These are phyloP conservation scores for Penicillium sp. DNA, from an alignment of 2,329 filamentous ascomycete genomes.

Conservation along the genomic window DNA sequence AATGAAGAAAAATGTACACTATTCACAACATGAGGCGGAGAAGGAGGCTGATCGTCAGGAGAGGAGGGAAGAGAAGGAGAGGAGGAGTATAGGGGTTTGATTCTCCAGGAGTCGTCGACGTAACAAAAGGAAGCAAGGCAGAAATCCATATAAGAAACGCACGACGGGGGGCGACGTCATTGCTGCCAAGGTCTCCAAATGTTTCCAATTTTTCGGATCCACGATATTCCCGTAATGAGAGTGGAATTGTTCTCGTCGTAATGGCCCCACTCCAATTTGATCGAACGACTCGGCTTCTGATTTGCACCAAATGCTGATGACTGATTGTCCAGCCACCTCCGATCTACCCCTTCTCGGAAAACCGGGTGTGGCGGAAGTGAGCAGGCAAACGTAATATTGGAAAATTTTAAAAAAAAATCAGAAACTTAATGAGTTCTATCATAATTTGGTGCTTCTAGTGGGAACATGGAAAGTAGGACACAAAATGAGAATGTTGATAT, in stretches of 20 bases:
- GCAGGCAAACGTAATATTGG: no score
- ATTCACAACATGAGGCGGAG: not conserved
- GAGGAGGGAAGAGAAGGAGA: no score
- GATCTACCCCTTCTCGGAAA: not conserved
- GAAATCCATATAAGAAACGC: not conserved
- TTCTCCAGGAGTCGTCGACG: no score
- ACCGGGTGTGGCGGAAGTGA: no score
- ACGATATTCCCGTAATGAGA: not conserved
- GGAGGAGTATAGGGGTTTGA: no score
- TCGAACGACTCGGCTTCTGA: not conserved
- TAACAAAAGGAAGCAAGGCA: not conserved
- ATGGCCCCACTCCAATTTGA: not conserved
- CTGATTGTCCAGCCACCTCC: not conserved
- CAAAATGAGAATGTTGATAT: not conserved
- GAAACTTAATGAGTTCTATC: no score
- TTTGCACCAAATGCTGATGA: not conserved
- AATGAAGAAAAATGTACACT: not conserved
- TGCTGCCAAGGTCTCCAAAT: not conserved
- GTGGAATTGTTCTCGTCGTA: no score
- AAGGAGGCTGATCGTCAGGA: no score
- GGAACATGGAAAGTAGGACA: no score
- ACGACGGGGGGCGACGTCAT: not conserved
- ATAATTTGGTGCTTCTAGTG: no score
- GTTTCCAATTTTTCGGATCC: not conserved
- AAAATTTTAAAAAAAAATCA: no score